Percentiles rank a stretch among this genome's conserved stretches.
phyloP scores from a whole-genome alignment of 352 stramenopile genomes.

The Pythium angustatum region DNA sequence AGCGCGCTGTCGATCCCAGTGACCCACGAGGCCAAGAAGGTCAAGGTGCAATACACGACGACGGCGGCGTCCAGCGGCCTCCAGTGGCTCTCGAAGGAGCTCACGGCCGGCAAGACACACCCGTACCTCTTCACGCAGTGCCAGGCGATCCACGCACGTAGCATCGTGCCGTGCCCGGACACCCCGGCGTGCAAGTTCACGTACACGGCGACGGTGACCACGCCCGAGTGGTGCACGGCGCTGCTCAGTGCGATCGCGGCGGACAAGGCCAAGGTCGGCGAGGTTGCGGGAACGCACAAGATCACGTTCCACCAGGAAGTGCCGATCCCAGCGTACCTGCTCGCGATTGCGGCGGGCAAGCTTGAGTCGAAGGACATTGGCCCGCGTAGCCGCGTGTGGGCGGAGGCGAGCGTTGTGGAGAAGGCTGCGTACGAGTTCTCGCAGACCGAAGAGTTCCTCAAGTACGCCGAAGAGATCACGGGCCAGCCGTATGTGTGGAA shows the following conservation, averaged over 20 bases:
- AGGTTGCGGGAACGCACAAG: conserved; percentile 33
- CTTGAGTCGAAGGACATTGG: conserved; percentile 90
- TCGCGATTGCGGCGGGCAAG: conserved; percentile 60
- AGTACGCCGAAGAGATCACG: conserved; percentile 91
- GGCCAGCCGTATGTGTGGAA: conserved; percentile 53
- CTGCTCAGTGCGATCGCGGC: conserved; percentile 89
- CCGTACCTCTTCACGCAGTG: conserved; percentile 96
- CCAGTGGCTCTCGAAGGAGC: conserved; percentile 76
- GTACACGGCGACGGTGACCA: conserved; percentile 82
- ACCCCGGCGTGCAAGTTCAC: conserved; percentile 93
- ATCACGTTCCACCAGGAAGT: conserved; percentile 90
- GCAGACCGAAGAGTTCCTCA: conserved; percentile 94
- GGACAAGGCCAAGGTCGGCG: conserved; percentile 37
- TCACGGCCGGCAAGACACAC: conserved; percentile 93
- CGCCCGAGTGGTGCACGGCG: conserved; percentile 67
- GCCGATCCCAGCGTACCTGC: conserved; percentile 17
- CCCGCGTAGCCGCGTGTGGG: conserved; percentile 51
- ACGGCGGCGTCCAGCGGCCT: conserved; percentile 14
- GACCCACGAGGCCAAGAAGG: conserved; percentile 45
- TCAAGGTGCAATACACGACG: conserved; percentile 74
- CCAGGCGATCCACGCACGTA: conserved; percentile 94
- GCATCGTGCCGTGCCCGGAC: conserved; percentile 96
- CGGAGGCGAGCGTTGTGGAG: conserved; percentile 75
- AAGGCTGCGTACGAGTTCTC: conserved; percentile 86
- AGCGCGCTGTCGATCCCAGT: conserved; percentile 32